These are phyloP conservation scores for Dipteronia dyeriana DNA, from an alignment of 345 rosid genomes.

Conservation along the genomic window DNA sequence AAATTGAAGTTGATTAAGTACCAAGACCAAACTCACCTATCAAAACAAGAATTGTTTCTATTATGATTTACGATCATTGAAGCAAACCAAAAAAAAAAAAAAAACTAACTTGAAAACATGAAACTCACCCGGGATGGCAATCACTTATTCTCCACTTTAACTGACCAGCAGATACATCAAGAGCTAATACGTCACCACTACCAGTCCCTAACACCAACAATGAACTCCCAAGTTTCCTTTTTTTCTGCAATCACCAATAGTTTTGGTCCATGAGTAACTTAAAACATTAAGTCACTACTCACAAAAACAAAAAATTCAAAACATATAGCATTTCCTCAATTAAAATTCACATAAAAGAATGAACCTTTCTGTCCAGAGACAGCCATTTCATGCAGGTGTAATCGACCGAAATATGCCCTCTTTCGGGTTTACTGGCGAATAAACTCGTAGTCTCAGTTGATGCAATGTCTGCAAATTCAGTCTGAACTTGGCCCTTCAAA, in stretches of 20 bases:
- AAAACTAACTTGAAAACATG: neutral
- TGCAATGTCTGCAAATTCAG: constrained; percentile 76
- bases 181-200: constrained; percentile 91
- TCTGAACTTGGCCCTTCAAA: constrained; percentile 65
- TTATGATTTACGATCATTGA: neutral
- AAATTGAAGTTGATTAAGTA: neutral
- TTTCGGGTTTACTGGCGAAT: constrained; percentile 38
- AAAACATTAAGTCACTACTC: constrained; percentile 7
- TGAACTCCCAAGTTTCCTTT: constrained; percentile 72
- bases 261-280: constrained; percentile 4
- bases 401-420: constrained; percentile 72
- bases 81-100: neutral
- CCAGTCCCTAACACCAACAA: constrained; percentile 79
- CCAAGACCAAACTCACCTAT: neutral
- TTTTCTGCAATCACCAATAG: constrained; percentile 50
- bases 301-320: neutral
- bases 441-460: constrained; percentile 40
- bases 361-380: constrained; percentile 62
- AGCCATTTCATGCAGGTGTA: constrained; percentile 87
- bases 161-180: constrained; percentile 90
- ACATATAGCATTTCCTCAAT: neutral
- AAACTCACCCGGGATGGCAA: constrained; percentile 92
- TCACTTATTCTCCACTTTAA: constrained; percentile 82
- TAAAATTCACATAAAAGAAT: neutral
- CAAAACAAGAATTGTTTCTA: neutral